These are phyloP conservation scores for Boletus rufocinnamomeus DNA, from an alignment of 768 basidiomycete genomes.

Conservation along the genomic window DNA sequence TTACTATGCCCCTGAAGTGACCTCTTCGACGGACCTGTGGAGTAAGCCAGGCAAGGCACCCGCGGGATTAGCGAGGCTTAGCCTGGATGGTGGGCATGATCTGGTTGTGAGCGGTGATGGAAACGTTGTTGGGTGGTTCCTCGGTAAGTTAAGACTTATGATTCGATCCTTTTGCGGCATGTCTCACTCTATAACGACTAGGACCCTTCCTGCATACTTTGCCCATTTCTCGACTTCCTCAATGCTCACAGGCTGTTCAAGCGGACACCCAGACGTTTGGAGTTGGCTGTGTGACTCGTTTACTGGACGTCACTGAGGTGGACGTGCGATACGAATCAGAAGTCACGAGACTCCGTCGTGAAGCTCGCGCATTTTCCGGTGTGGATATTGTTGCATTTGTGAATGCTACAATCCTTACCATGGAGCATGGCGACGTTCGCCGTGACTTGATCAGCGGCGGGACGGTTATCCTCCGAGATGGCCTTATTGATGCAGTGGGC, in stretches of 20 bases:
- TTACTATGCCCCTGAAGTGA: slow-evolving; percentile 52
- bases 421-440: slow-evolving; percentile 54
- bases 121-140: slow-evolving; percentile 68
- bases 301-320: slow-evolving; percentile 61
- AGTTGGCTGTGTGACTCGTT: slow-evolving; percentile 56
- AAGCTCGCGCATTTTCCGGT: slow-evolving; percentile 37
- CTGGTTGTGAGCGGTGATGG: slow-evolving; percentile 66
- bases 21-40: slow-evolving; percentile 54
- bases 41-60: slow-evolving; percentile 71
- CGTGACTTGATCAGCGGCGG: slow-evolving; percentile 55
- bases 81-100: slow-evolving; percentile 75
- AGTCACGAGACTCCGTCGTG: slow-evolving; percentile 55
- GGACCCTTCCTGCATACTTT: slow-evolving; percentile 48
- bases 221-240: slow-evolving; percentile 51
- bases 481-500: slow-evolving; percentile 56
- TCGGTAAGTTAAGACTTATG: slow-evolving; percentile 52
- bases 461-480: slow-evolving; percentile 53
- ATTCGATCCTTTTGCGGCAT: background rate
- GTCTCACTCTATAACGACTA: slow-evolving; percentile 8
- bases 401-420: slow-evolving; percentile 72
- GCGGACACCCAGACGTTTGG: slow-evolving; percentile 58
- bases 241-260: slow-evolving; percentile 51
- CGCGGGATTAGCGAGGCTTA: slow-evolving; percentile 58
- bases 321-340: slow-evolving; percentile 62
- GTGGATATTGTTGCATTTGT: slow-evolving; percentile 54